Base-by-base conservation (phyloP, 768 basidiomycete species). In the Bullera alba region DNA sequence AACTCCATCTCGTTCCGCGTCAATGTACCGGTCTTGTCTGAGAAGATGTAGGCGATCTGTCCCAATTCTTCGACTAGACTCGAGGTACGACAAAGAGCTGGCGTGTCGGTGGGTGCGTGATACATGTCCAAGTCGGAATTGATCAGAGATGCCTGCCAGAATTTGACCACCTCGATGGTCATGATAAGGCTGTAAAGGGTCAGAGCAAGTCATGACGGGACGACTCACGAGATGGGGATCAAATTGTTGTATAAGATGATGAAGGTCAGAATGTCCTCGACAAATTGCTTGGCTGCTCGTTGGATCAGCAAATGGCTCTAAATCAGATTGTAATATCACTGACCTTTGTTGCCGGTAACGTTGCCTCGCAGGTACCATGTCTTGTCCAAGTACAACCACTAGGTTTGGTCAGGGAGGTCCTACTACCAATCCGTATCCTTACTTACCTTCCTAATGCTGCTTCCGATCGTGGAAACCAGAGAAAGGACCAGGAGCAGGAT, bases 1-100 rank as follows among this genome's bases (percentile, higher is more conserved):
- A 96, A 96, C 71, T 96, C 93, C 93, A 97, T 97, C 73, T 95
- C 90, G 74, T 97, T 97, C 56, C 92, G 81, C 2, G 93, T 97
- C 21, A 97, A 77, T 0, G 93, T 97, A 5, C 93, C 72, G 4
- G 71, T 72, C 62, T 73, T 72, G 60, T 73, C 72, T 15, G 73
- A 70, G 32, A 71, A 71, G 54, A 72, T 72, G 50, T 70, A 72
- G 21, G 67, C 70, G 53, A 96, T 97, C 71, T 96, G 95, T 0
- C 95, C 95, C 12, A 99, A 82, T 69, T 99, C 95, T 74, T 99
- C 95, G 14, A 99, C 95, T 17, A 99, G 82, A 2, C 89, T 90
- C 0, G 93, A 97, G 0, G 95, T 99, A n/a, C 93, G 82, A 65
- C 95, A 97, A 21, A 97, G 78, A 0, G 95, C 95, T 0, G 95